phyloP scores from a whole-genome alignment of 1,284 basidiomycete genomes.

The Sanghuangporus weigelae region DNA sequence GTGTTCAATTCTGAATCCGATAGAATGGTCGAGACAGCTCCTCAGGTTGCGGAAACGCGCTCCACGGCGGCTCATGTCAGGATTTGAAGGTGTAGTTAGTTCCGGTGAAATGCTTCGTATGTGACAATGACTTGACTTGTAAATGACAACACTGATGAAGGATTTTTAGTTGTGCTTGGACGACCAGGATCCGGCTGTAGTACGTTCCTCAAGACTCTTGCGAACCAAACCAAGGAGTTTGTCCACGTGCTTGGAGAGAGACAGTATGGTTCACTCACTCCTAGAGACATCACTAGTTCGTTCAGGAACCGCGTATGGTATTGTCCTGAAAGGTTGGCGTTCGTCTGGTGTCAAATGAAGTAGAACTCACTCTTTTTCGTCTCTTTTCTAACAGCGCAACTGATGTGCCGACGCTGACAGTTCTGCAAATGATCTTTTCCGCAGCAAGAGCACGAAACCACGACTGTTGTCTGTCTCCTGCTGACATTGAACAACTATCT shows the following conservation, averaged over 20 bases:
- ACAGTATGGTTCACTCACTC: conserved; percentile 30
- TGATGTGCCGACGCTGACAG: conserved; percentile 36
- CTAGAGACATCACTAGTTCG: conserved; percentile 19
- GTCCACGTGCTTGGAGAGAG: conserved; percentile 29
- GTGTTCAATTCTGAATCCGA: conserved; percentile 22
- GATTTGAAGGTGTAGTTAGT: conserved; percentile 29
- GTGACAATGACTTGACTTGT: neutral
- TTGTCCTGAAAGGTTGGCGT: conserved; percentile 19
- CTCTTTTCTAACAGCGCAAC: conserved; percentile 23
- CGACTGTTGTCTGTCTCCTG: conserved; percentile 20
- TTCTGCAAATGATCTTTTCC: conserved; percentile 28
- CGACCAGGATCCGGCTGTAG: conserved; percentile 36
- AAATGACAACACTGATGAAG: neutral
- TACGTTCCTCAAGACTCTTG: conserved; percentile 36
- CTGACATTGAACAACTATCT: conserved; percentile 27
- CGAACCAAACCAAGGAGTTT: conserved; percentile 34
- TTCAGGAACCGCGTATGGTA: conserved; percentile 23
- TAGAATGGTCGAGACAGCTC: conserved; percentile 14
- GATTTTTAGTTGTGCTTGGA: conserved; percentile 31
- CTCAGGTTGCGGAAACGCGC: conserved; percentile 21
- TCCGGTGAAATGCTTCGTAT: conserved; percentile 37
- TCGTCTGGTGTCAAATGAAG: neutral
- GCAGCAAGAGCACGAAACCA: conserved; percentile 24
- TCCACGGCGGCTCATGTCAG: conserved; percentile 24
- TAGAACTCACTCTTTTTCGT: neutral